These are phyloP conservation scores for Syzygium grande DNA, from an alignment of 345 rosid species.

Conservation along the genomic window DNA sequence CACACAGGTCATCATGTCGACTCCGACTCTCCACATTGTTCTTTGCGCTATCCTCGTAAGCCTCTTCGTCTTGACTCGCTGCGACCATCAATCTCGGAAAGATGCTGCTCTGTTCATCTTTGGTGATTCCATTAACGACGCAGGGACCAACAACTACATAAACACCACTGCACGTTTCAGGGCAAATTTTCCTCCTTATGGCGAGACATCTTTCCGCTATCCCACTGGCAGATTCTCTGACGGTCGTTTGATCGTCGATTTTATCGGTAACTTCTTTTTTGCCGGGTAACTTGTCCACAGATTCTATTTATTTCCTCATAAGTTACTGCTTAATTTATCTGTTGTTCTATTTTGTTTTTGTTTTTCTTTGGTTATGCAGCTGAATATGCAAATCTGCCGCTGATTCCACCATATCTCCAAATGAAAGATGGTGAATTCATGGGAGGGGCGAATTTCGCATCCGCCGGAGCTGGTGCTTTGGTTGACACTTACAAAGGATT, in stretches of 20 bases:
- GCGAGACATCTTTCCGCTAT: constrained; percentile 7
- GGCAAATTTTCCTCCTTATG: neutral
- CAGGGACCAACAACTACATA: constrained; percentile 25
- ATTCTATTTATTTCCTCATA: neutral
- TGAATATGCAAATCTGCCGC: constrained; percentile 7
- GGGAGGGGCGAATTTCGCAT: constrained; percentile 17
- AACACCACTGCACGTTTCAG: neutral
- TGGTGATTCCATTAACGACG: constrained; percentile 28
- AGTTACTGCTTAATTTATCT: neutral
- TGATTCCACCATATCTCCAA: constrained; percentile 10
- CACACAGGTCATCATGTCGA: neutral
- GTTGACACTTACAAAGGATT: constrained; percentile 5
- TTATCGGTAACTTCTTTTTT: constrained; percentile 5
- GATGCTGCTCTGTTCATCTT: constrained; percentile 13
- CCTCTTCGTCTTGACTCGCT: neutral
- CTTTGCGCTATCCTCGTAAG: neutral
- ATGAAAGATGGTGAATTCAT: neutral
- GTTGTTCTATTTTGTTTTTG: neutral
- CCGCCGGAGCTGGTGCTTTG: constrained; percentile 14
- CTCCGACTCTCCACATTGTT: neutral
- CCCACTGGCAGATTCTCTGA: constrained; percentile 20
- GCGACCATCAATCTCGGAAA: neutral
- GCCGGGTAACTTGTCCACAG: neutral
- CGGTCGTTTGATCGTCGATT: constrained; percentile 1
- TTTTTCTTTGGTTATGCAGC: neutral